Conservation (phyloP, 768 basidiomycete species). For the Boletellus ananas region DNA sequence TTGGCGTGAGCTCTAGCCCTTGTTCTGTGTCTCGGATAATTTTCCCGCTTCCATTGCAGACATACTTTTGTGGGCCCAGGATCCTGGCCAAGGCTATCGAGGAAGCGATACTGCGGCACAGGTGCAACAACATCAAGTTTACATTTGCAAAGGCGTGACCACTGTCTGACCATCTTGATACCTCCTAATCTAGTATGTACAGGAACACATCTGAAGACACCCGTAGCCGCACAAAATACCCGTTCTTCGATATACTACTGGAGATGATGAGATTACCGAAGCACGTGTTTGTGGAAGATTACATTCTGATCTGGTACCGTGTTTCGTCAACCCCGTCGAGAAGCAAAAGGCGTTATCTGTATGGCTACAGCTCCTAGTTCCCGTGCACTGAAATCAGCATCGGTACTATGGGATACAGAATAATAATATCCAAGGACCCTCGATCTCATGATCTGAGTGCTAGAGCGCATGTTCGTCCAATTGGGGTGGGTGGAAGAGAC, state of each 20-base stretch:
- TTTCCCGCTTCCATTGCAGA: constrained; percentile 38
- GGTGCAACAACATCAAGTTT: constrained; percentile 60
- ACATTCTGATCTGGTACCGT: not conserved
- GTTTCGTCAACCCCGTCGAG: not conserved
- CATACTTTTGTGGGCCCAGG: constrained; percentile 87
- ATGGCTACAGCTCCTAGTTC: too few relatives aligned
- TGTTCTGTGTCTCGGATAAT: not conserved
- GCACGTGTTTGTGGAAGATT: not conserved
- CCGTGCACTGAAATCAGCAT: not conserved
- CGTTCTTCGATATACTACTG: not conserved
- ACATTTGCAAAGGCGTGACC: constrained; percentile 74
- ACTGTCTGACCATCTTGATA: constrained; percentile 3
- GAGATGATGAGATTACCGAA: not conserved
- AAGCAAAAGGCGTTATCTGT: too few relatives aligned
- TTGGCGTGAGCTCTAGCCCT: constrained; percentile 57
- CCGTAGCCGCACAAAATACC: not conserved
- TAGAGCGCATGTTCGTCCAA: not conserved
- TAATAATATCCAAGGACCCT: not conserved
- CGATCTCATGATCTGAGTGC: not conserved
- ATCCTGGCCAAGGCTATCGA: constrained; percentile 73
- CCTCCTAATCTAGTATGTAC: not conserved
- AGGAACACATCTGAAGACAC: constrained; percentile 18
- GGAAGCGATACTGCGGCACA: constrained; percentile 57
- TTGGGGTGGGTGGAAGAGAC: constrained; percentile 1
- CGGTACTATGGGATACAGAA: not conserved